Evolutionary conservation across 2,329 filamentous ascomycete species (phyloP).

Genomic region (Penicillium sp.): DNA sequence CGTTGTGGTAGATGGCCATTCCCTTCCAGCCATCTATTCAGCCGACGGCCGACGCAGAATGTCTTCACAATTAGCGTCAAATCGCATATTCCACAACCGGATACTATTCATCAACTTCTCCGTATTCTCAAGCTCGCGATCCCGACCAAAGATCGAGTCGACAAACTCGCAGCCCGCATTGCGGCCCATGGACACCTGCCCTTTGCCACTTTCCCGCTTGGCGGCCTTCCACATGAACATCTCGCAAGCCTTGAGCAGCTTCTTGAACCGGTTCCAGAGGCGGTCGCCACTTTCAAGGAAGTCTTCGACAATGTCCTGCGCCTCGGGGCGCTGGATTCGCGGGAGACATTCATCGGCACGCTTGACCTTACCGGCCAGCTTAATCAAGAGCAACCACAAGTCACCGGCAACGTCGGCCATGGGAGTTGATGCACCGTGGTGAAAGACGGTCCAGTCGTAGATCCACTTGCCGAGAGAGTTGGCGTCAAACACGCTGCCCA

Average conservation of each 20-base stretch:
- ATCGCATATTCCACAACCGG: constrained; percentile 86
- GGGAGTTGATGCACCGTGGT: constrained; percentile 76
- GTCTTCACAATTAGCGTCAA: constrained; percentile 93
- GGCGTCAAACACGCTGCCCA: constrained; percentile 95
- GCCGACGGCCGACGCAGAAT: constrained; percentile 64
- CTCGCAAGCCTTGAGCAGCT: constrained; percentile 87
- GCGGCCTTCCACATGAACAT: constrained; percentile 90
- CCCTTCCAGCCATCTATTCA: constrained; percentile 28
- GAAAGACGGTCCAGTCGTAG: constrained; percentile 98
- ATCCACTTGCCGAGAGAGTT: constrained; percentile 99
- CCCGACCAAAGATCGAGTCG: constrained; percentile 89
- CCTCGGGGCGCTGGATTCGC: constrained; percentile 71
- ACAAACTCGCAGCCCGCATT: constrained; percentile 95
- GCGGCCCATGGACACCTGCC: constrained; percentile 74
- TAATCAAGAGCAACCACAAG: constrained; percentile 91
- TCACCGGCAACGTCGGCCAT: constrained; percentile 92
- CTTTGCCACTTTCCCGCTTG: constrained; percentile 68
- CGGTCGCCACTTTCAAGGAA: constrained; percentile 89
- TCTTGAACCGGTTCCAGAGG: constrained; percentile 80
- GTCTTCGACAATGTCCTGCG: constrained; percentile 79
- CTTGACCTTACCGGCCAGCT: constrained; percentile 92
- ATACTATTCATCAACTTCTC: constrained; percentile 91
- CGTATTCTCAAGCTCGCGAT: constrained; percentile 84
- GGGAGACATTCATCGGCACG: constrained; percentile 76
- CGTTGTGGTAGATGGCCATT: not conserved